phyloP scores from a whole-genome alignment of 139 green algal genomes.

The Asterochloris erici region DNA sequence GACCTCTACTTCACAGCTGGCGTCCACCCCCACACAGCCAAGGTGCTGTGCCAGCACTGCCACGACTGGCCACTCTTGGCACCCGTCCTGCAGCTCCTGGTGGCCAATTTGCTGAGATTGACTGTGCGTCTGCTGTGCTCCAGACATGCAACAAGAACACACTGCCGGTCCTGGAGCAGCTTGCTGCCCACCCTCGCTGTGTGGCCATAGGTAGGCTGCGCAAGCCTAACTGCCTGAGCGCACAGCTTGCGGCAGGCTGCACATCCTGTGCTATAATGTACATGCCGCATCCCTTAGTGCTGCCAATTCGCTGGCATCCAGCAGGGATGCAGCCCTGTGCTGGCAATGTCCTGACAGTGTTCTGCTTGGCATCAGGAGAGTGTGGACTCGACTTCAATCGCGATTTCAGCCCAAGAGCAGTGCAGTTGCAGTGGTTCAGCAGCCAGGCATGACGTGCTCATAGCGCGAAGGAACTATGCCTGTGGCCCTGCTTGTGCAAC shows the following conservation, averaged over 20 bases:
- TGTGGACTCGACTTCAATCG: conserved; percentile 80
- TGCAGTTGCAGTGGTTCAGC: conserved; percentile 65
- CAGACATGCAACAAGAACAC: conserved; percentile 41
- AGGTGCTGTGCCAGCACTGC: conserved; percentile 26
- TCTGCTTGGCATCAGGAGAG: conserved; percentile 40
- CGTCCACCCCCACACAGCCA: conserved; percentile 75
- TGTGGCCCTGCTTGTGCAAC: not conserved
- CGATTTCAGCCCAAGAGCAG: conserved; percentile 65
- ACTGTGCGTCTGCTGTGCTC: not conserved
- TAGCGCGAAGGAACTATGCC: not conserved
- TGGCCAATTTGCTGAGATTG: not conserved
- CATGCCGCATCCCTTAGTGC: not conserved
- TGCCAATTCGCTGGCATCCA: not conserved
- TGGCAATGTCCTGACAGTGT: not conserved
- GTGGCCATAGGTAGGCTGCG: conserved; percentile 42
- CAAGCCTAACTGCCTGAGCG: not conserved
- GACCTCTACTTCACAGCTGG: conserved; percentile 61
- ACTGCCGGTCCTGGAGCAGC: conserved; percentile 32
- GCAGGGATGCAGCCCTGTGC: not conserved
- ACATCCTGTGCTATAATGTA: not conserved
- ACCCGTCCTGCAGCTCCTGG: conserved; percentile 2
- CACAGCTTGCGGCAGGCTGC: not conserved
- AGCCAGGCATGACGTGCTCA: conserved; percentile 37
- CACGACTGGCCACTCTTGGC: not conserved
- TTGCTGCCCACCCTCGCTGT: conserved; percentile 43